These are phyloP conservation scores for Aspergillus sp. DNA, from an alignment of 2,329 filamentous ascomycete species.

Conservation along the genomic window DNA sequence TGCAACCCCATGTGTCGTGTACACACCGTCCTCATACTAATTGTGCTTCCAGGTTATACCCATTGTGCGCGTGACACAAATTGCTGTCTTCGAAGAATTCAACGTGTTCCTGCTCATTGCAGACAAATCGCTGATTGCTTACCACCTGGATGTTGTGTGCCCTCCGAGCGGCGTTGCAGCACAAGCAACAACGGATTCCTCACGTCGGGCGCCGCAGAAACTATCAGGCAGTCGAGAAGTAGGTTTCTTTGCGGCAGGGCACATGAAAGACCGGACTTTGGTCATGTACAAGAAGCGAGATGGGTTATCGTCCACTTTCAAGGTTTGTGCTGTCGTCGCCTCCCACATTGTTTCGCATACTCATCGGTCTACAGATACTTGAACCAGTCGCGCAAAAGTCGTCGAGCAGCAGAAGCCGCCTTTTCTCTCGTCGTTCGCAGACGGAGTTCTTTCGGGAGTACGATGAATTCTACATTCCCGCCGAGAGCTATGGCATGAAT, in stretches of 20 bases:
- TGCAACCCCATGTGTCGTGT: neutral
- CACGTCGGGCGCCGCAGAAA: slow-evolving; percentile 85
- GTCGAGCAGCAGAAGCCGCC: slow-evolving; percentile 75
- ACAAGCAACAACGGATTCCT: slow-evolving; percentile 67
- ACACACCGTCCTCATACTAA: neutral
- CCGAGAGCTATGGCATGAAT: slow-evolving; percentile 92
- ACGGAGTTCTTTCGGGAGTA: slow-evolving; percentile 98
- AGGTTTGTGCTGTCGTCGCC: slow-evolving; percentile 37
- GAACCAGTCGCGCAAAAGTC: slow-evolving; percentile 95
- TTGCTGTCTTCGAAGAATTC: slow-evolving; percentile 93
- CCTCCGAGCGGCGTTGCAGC: slow-evolving; percentile 50
- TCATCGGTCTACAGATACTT: slow-evolving; percentile 53
- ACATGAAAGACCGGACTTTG: slow-evolving; percentile 94
- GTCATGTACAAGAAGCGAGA: slow-evolving; percentile 98
- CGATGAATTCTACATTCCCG: slow-evolving; percentile 97
- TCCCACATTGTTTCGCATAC: neutral
- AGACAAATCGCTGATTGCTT: slow-evolving; percentile 87
- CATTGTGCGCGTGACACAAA: slow-evolving; percentile 78
- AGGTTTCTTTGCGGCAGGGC: slow-evolving; percentile 91
- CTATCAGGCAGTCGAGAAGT: slow-evolving; percentile 86
- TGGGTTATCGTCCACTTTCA: slow-evolving; percentile 89
- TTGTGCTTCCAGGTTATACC: slow-evolving; percentile 66
- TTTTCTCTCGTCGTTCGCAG: slow-evolving; percentile 67
- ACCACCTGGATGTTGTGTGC: slow-evolving; percentile 84
- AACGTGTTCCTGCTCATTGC: slow-evolving; percentile 88